Conservation (phyloP, 163 green algal species). For the Scenedesmus sp. region DNA sequence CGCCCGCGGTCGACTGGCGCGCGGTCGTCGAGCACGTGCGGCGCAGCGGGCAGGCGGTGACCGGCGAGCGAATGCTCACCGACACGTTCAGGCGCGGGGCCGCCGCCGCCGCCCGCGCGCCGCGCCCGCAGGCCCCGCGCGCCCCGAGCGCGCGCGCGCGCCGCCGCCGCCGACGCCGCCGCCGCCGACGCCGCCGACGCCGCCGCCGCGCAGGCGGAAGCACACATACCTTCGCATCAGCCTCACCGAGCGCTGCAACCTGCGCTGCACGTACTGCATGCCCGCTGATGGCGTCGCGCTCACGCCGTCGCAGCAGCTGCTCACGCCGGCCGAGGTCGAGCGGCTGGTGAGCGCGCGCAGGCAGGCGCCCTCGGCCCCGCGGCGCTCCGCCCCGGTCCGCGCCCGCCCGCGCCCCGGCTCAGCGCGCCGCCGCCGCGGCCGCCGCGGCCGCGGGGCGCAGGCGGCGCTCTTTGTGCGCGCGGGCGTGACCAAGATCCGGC, state of each 20-base stretch:
- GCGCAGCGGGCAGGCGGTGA: conserved; percentile 4
- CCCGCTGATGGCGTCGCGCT: conserved; percentile 94
- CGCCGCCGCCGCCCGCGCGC: not conserved
- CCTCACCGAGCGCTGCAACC: conserved; percentile 98
- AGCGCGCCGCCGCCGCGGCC: not conserved
- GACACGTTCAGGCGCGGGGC: conserved; percentile 74
- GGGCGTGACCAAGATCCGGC: conserved; percentile 95
- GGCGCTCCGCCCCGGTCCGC: not conserved
- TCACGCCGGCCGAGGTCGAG: conserved; percentile 84
- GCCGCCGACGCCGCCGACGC: not conserved
- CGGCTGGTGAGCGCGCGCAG: conserved; percentile 68
- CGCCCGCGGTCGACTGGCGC: conserved; percentile 61
- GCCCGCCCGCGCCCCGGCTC: not conserved
- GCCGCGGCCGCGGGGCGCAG: conserved; percentile 50
- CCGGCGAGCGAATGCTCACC: conserved; percentile 69
- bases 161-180: not conserved
- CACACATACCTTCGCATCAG: conserved; percentile 98
- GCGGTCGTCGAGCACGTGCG: conserved; percentile 57
- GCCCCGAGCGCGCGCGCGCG: not conserved
- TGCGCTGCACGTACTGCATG: conserved; percentile 99
- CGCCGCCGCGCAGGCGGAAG: conserved; percentile 66
- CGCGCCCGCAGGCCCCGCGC: not conserved
- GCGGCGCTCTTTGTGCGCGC: conserved; percentile 89
- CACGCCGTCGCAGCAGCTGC: conserved; percentile 73
- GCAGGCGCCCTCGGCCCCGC: not conserved